Base-by-base conservation (phyloP, 768 basidiomycete species). In the Hericium coralloides region DNA sequence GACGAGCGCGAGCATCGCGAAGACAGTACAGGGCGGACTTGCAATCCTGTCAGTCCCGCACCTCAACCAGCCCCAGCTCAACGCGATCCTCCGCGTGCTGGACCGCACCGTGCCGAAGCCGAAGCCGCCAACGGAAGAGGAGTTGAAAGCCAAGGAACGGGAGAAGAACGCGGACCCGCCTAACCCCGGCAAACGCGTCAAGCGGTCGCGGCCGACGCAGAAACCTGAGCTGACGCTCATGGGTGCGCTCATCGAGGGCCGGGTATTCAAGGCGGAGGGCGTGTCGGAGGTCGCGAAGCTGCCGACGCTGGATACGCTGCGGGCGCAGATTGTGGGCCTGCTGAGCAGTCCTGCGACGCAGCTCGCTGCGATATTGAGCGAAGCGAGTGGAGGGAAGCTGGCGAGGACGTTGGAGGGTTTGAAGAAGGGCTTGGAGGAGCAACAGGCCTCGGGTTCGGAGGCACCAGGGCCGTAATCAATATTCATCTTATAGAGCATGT, bases 321-420 rank as follows among this genome's bases (percentile, higher is more conserved):
- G 87, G 53, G 85, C 85, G 17, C 92, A 95, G 70, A 78, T 98
- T 56, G 86, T 95, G 14, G 94, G 93, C 8, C 60, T 97, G 70
- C 68, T 98, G 59, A 85, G 85, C 57, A 76, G 83, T 14, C 91
- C 90, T 47, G 84, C 81, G 12, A 75, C 80, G 59, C 86, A 90
- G 69, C 74, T 95, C 49, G 81, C 87, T 3, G 84, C 81, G 49
- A 78, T 89, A 45, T 68, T 92, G 57, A 79, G 77, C 56, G 80
- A 85, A 66, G 85, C 87, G 41, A 77, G 79, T 50, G 88, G 88
- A 45, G 87, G 83, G 37, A 78, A 74, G 59, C 67, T 89, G 66
- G 81, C 84, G 55, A 73, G 88, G 74, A 85, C 87, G 43, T 65
- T 92, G 65, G 85, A 90, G 63, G 89, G 89, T 1, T 73, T 89